phyloP scores from a whole-genome alignment of 116 monocot species.

The Dioscorea cayenensis region DNA sequence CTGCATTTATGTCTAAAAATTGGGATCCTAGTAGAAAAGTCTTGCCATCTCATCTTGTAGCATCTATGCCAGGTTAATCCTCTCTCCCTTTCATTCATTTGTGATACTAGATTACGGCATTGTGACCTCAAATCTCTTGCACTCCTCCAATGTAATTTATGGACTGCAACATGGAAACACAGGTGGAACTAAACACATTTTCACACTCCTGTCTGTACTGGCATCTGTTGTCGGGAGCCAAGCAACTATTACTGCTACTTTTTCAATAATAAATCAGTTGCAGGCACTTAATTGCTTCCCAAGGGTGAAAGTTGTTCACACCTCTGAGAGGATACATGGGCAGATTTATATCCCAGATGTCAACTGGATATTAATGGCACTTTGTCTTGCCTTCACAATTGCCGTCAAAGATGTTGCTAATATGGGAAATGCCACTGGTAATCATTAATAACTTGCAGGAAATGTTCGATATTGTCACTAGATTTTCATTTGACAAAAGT shows the following conservation, averaged over 20 bases:
- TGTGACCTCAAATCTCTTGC: neutral
- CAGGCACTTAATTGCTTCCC: too few relatives aligned
- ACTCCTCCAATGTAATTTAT: neutral
- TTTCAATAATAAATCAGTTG: slow-evolving; percentile 8
- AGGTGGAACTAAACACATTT: neutral
- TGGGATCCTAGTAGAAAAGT: neutral
- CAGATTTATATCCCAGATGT: slow-evolving; percentile 37
- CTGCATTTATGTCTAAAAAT: slow-evolving; percentile 15
- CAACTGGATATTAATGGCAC: slow-evolving; percentile 28
- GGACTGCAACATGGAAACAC: neutral
- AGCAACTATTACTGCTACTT: slow-evolving; percentile 32
- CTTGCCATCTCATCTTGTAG: neutral
- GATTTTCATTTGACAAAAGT: neutral
- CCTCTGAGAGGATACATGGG: slow-evolving; percentile 30
- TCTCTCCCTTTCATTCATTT: neutral
- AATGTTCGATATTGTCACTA: neutral
- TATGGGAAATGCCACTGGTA: slow-evolving; percentile 29
- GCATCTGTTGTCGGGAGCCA: slow-evolving; percentile 35
- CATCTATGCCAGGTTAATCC: neutral
- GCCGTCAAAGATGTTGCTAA: slow-evolving; percentile 1
- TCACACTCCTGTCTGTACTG: slow-evolving; percentile 12
- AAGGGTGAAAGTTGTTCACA: slow-evolving; percentile 19
- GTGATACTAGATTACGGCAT: neutral
- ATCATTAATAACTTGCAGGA: neutral
- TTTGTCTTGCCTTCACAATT: slow-evolving; percentile 19